Percentiles rank a stretch among this genome's conserved stretches.
These are phyloP conservation scores for Linum usitatissimum DNA, from an alignment of 345 rosid species.

Conservation along the genomic window DNA sequence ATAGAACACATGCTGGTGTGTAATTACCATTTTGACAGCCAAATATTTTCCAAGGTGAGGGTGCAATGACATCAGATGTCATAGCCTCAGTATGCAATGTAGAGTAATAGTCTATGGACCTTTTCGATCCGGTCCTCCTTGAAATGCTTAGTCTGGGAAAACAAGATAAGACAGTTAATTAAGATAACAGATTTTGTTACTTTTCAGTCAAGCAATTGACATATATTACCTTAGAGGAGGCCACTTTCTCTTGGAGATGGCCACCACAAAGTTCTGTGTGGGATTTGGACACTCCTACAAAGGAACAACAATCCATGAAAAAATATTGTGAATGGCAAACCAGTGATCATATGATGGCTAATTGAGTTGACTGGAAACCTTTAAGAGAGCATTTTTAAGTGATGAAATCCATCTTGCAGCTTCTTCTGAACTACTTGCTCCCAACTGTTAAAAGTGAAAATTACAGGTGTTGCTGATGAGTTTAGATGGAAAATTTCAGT, in stretches of 20 bases:
- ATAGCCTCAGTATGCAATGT: constrained; percentile 36
- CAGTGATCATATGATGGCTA: too few species aligned
- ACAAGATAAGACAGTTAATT: background rate
- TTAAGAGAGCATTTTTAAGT: constrained; percentile 56
- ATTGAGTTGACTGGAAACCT: constrained; percentile 31
- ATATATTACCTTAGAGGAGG: constrained; percentile 32
- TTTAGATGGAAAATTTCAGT: constrained; percentile 1
- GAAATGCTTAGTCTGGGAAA: constrained; percentile 23
- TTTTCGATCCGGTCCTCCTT: constrained; percentile 32
- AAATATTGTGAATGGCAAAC: too few species aligned
- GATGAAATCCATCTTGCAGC: constrained; percentile 80
- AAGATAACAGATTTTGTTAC: background rate
- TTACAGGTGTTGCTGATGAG: constrained; percentile 8
- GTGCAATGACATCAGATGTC: constrained; percentile 72
- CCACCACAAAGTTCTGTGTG: constrained; percentile 34
- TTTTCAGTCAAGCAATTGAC: background rate
- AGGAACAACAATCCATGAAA: background rate
- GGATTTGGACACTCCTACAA: constrained; percentile 45
- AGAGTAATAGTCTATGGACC: constrained; percentile 43
- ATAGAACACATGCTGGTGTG: constrained; percentile 2
- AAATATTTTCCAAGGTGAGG: constrained; percentile 91
- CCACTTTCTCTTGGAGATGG: constrained; percentile 47
- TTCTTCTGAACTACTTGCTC: constrained; percentile 91
- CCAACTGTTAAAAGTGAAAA: constrained; percentile 42
- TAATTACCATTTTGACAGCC: constrained; percentile 83